phyloP scores from a whole-genome alignment of 2,329 filamentous ascomycete species.

The Sporothrix humicola region DNA sequence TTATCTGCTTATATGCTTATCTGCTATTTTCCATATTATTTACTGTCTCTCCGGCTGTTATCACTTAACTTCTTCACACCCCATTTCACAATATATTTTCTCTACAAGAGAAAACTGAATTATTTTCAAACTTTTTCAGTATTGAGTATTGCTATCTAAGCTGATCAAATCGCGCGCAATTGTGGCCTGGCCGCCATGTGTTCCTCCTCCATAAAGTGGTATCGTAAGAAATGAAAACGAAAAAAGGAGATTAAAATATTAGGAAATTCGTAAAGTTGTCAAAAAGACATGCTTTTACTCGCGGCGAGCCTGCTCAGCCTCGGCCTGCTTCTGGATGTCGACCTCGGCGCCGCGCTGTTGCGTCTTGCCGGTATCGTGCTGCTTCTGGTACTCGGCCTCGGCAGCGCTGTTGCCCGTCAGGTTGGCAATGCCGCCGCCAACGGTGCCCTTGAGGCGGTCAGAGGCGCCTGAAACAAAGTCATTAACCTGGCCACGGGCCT shows the following conservation, averaged over 20 bases:
- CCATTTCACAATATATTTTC: background rate
- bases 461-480: slow-evolving; percentile 73
- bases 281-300: background rate
- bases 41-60: no score
- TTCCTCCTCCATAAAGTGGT: background rate
- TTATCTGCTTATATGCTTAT: background rate
- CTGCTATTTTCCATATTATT: background rate
- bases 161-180: background rate
- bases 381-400: slow-evolving; percentile 67
- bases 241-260: background rate
- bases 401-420: slow-evolving; percentile 72
- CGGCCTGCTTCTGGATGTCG: slow-evolving; percentile 76
- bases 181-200: slow-evolving; percentile 2
- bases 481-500: slow-evolving; percentile 79
- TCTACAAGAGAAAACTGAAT: background rate
- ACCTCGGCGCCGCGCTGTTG: slow-evolving; percentile 81
- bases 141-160: background rate
- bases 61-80: background rate
- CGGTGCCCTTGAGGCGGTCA: slow-evolving; percentile 67
- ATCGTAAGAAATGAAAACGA: background rate
- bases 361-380: slow-evolving; percentile 81
- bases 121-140: background rate
- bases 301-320: slow-evolving; percentile 45
- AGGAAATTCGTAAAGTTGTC: background rate
- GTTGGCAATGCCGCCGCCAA: slow-evolving; percentile 74